A percentile compares a stretch with the other conserved stretches of the same genome.
phyloP scores from a whole-genome alignment of 2,329 filamentous ascomycete genomes.

The Dothideomycetidae sp. region DNA sequence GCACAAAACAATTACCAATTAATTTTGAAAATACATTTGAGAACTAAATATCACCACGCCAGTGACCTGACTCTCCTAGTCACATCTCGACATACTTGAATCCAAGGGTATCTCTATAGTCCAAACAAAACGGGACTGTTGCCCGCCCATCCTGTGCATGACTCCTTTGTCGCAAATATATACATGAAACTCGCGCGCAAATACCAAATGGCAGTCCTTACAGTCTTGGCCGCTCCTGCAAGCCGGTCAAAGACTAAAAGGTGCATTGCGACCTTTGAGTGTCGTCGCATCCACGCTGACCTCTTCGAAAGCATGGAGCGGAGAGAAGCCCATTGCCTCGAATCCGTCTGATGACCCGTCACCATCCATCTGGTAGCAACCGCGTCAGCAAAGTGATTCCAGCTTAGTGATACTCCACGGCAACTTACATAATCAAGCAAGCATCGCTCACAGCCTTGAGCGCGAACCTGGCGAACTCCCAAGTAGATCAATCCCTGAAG shows the following conservation, averaged over 20 bases:
- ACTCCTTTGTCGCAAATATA: too few relatives aligned
- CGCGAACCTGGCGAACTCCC: conserved; percentile 69
- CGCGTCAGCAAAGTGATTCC: too few relatives aligned
- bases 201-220: not conserved
- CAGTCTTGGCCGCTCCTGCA: not conserved
- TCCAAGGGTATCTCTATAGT: not conserved
- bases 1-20: too few relatives aligned
- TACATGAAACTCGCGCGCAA: not conserved
- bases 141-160: not conserved
- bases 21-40: not conserved
- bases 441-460: conserved; percentile 56
- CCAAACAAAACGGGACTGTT: not conserved
- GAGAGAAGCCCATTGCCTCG: conserved; percentile 64
- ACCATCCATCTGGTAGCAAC: conserved; percentile 55
- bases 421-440: conserved; percentile 65
- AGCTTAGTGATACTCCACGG: too few relatives aligned
- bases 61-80: not conserved
- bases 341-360: conserved; percentile 62
- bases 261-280: conserved; percentile 29
- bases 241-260: conserved; percentile 27
- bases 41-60: not conserved
- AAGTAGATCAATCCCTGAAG: conserved; percentile 69
- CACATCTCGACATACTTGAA: not conserved
- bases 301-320: conserved; percentile 69
- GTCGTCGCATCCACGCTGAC: conserved; percentile 53